phyloP scores from a whole-genome alignment of 192 early-diverging fungal species.

The Mortierella antarctica region DNA sequence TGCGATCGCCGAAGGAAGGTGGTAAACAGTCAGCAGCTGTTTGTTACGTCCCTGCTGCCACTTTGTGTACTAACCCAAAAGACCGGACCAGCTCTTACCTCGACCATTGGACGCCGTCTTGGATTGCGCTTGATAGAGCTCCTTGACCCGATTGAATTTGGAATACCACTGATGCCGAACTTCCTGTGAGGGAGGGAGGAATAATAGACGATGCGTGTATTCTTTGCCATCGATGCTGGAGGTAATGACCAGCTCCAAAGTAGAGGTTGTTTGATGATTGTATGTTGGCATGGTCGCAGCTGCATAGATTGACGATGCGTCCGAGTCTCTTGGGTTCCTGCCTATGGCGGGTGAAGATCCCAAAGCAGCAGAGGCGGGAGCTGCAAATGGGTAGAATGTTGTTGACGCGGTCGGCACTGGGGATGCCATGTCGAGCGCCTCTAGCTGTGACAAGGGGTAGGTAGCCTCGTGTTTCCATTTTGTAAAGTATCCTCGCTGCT shows the following conservation, averaged over 20 bases:
- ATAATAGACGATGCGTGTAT: conserved; percentile 28
- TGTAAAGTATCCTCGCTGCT: conserved; percentile 72
- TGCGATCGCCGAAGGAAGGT: background rate
- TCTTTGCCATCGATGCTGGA: conserved; percentile 36
- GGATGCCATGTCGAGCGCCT: conserved; percentile 70
- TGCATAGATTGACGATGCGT: conserved; percentile 34
- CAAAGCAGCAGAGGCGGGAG: conserved; percentile 24
- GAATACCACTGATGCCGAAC: conserved; percentile 42
- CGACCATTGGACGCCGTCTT: conserved; percentile 15
- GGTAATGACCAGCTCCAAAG: conserved; percentile 32
- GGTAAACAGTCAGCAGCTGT: background rate
- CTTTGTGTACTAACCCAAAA: background rate
- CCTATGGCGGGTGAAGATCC: background rate
- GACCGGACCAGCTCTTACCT: conserved; percentile 4
- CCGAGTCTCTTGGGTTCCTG: conserved; percentile 13
- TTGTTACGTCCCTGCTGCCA: background rate
- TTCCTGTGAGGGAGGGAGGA: conserved; percentile 41
- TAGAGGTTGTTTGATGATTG: conserved; percentile 29
- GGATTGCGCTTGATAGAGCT: conserved; percentile 14
- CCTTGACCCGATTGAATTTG: conserved; percentile 39
- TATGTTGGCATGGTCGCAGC: conserved; percentile 2
- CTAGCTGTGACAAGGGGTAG: conserved; percentile 66
- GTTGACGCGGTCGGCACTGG: conserved; percentile 49
- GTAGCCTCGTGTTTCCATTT: conserved; percentile 76
- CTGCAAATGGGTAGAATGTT: conserved; percentile 50